These are phyloP conservation scores for Cymbopogon citratus DNA, from an alignment of 176 grass and related monocot genomes.

Conservation along the genomic window DNA sequence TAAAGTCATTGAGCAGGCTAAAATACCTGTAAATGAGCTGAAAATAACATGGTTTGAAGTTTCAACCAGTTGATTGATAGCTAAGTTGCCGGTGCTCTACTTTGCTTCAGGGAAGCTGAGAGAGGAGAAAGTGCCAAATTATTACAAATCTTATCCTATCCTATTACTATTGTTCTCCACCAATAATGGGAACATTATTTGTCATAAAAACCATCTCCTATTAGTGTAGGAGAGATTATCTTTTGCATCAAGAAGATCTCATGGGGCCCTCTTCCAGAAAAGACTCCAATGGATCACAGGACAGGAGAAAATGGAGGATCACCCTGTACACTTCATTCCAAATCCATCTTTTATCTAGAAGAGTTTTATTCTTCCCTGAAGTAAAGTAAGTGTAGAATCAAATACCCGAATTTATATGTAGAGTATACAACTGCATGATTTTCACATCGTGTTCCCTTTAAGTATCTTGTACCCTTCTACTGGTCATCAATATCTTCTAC, in stretches of 20 bases:
- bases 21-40: neutral
- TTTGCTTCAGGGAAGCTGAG: neutral
- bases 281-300: neutral
- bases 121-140: neutral
- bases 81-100: too few species aligned
- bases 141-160: neutral
- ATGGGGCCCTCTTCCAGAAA: slow-evolving; percentile 24
- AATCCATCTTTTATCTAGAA: neutral
- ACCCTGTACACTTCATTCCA: neutral
- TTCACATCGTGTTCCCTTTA: neutral
- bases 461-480: neutral
- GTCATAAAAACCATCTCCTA: neutral
- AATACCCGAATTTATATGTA: neutral
- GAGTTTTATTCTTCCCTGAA: too few species aligned
- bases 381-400: neutral
- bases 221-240: neutral
- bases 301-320: slow-evolving; percentile 19
- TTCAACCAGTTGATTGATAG: neutral
- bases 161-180: neutral
- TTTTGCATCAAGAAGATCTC: slow-evolving; percentile 19
- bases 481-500: neutral
- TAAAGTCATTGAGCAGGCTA: neutral
- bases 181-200: slow-evolving; percentile 11
- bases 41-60: neutral
- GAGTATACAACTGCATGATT: neutral